phyloP scores from a whole-genome alignment of 345 rosid genomes.

The Gossypium thurberi region DNA sequence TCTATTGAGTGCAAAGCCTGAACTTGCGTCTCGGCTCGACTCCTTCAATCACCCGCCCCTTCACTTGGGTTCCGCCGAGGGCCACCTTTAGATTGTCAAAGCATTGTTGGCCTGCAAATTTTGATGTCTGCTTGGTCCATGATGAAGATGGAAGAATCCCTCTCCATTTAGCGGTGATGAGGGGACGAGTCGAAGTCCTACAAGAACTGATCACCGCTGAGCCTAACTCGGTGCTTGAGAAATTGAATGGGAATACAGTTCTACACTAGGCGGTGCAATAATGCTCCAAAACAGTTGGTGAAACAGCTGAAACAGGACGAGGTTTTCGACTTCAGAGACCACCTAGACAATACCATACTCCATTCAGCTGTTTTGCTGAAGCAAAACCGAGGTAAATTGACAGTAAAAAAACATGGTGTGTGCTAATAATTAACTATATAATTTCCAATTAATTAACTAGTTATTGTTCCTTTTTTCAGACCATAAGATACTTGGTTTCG shows the following conservation, averaged over 20 bases:
- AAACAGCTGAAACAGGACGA: neutral
- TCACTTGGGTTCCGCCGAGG: constrained; percentile 15
- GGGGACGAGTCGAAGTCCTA: neutral
- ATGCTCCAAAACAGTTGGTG: constrained; percentile 15
- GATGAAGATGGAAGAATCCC: constrained; percentile 15
- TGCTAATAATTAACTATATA: neutral
- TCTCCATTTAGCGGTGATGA: constrained; percentile 13
- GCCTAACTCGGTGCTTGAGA: too few relatives aligned
- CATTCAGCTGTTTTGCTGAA: constrained; percentile 17
- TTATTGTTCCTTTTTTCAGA: constrained; percentile 11
- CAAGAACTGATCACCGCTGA: neutral
- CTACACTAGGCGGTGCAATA: constrained; percentile 16
- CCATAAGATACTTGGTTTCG: constrained; percentile 15
- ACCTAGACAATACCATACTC: constrained; percentile 19
- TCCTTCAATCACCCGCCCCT: neutral
- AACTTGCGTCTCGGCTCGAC: constrained; percentile 1
- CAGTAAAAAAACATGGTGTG: too few relatives aligned
- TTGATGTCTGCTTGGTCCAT: neutral
- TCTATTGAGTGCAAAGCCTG: neutral
- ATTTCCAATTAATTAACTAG: neutral
- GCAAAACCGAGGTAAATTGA: constrained; percentile 22
- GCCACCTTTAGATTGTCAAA: neutral
- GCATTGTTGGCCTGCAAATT: neutral
- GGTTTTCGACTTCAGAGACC: constrained; percentile 14
- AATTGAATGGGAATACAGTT: constrained; percentile 14